Evolutionary conservation across 164 flowering plant genomes (phyloP), one percentile per base, ranked within the genome.

Genomic region (Annona cherimola): DNA sequence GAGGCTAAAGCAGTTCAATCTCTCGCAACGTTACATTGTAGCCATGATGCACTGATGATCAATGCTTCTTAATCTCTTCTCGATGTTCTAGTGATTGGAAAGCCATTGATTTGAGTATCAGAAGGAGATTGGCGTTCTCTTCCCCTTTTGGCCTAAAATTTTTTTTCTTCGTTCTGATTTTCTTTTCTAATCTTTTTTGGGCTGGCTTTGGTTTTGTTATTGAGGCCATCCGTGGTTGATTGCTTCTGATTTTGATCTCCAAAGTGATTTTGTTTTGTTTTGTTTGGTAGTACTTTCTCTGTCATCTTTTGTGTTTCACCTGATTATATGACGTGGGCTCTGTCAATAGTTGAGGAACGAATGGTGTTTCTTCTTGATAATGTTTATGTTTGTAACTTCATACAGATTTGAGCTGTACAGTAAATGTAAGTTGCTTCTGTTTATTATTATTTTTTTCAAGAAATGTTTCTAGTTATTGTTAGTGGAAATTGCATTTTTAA

Each of bases 41-140:
- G 59, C 64, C 61, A 42, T 64, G 54, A 50, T 75, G 80, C 82
- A 50, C 78, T 82, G 86, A 78, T 71, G 66, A 75, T 77, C 83
- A 76, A 46, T 73, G 73, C 59, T 71, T 73, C 35, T 75, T 67
- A 20, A 63, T 70, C 70, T 20, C 42, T 11, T 59, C 41, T 11
- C 35, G 35, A 26, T 26, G 35, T 26, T 11, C 42, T 44, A 9
- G 63, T 9, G 61, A 44, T 66, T 46, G 26, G 59, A 62, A 39
- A 42, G 42, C 57, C 70, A 65, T 78, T 76, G 83, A 78, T 83
- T 81, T 75, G 82, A 82, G 84, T 82, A 63, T n/a, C 59, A 19
- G 45, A 65, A 45, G 42, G 46, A 14, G 19, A 12, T 61, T 44
- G 55, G 7, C 63, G 26, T 66, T 20, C 64, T 16, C 50, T 57